Conservation (phyloP, 2,329 filamentous ascomycete genomes). For the Cladobotryum mycophilum region DNA sequence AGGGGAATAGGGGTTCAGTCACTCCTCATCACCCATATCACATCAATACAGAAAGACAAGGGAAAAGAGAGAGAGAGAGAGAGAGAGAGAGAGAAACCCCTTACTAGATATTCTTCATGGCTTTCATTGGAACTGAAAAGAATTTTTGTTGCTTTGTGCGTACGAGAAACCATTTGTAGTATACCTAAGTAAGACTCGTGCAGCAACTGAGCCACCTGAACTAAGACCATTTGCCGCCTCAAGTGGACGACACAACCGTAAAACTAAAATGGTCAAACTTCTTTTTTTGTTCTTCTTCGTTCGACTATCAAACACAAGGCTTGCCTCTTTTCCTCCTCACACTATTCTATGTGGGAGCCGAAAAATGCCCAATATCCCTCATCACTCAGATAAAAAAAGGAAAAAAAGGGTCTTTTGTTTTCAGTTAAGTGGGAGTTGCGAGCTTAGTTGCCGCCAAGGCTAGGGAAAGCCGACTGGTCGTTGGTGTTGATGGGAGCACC, state of each 20-base stretch:
- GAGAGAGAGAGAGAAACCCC: no score
- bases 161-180: constrained; percentile 24
- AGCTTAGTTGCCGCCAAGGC: constrained; percentile 49
- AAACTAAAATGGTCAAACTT: constrained; percentile 20
- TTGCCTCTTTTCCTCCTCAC: constrained; percentile 15
- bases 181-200: constrained; percentile 21
- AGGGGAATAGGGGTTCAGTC: neutral
- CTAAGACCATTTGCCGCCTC: constrained; percentile 13
- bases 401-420: constrained; percentile 6
- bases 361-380: constrained; percentile 5
- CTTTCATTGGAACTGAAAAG: neutral
- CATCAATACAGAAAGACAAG: neutral
- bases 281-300: constrained; percentile 15
- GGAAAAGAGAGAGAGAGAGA: neutral
- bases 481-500: constrained; percentile 46
- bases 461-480: constrained; percentile 55
- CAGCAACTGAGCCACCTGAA: constrained; percentile 21
- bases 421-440: constrained; percentile 6
- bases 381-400: constrained; percentile 2
- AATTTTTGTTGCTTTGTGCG: constrained; percentile 17
- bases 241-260: constrained; percentile 17
- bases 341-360: constrained; percentile 3
- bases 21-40: neutral
- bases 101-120: neutral
- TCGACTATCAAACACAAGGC: constrained; percentile 25